Conservation (phyloP, 2,329 filamentous ascomycete genomes). For the Tolypocladium amazonense region DNA sequence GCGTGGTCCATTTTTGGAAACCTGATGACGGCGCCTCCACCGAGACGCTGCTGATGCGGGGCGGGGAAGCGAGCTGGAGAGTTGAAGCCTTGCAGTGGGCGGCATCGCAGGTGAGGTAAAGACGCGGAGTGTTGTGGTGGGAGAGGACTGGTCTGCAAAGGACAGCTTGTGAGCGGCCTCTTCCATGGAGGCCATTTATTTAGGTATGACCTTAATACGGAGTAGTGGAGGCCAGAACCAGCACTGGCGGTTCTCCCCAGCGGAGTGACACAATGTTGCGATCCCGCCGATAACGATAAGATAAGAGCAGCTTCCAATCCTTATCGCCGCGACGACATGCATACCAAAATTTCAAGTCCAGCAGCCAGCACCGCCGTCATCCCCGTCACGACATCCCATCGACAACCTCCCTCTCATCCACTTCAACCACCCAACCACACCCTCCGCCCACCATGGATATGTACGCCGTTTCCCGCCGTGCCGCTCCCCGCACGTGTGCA, state of each 20-base stretch:
- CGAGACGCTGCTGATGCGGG: not conserved
- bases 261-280: conserved; percentile 1
- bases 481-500: not conserved
- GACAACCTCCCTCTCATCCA: not conserved
- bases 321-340: not conserved
- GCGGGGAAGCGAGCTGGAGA: too few relatives aligned
- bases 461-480: not conserved
- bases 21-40: not conserved
- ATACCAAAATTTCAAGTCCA: conserved; percentile 16
- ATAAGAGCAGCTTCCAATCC: not conserved
- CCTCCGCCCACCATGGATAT: conserved; percentile 7
- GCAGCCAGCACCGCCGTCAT: not conserved
- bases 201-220: too few relatives aligned
- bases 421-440: not conserved
- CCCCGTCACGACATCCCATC: conserved; percentile 1
- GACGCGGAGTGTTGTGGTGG: not conserved
- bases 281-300: not conserved
- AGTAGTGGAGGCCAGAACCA: not conserved
- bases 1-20: not conserved
- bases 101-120: not conserved
- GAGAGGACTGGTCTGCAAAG: not conserved
- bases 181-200: too few relatives aligned
- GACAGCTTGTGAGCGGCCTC: not conserved
- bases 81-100: too few relatives aligned
- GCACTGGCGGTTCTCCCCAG: too few relatives aligned